Percentiles rank a stretch among this genome's conserved stretches.
Evolutionary conservation across 192 early-diverging fungal genomes (phyloP).

Genomic region (Umbelopsis sp.): DNA sequence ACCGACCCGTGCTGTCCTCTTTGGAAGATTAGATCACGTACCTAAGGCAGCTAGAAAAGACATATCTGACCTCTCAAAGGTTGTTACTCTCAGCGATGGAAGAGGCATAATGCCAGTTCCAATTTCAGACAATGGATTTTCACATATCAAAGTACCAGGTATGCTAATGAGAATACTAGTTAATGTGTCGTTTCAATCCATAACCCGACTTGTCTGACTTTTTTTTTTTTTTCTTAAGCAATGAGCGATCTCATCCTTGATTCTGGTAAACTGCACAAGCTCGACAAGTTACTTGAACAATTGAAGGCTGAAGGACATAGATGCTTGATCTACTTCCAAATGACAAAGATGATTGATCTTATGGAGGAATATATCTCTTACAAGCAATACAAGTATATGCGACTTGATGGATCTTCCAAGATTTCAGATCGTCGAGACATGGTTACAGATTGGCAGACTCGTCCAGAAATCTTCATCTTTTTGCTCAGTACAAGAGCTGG

Average conservation of each 20-base stretch:
- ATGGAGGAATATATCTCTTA: constrained; percentile 88
- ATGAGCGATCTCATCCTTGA: constrained; percentile 78
- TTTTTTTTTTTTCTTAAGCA: constrained; percentile 33
- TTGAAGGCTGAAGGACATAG: constrained; percentile 81
- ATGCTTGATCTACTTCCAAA: constrained; percentile 85
- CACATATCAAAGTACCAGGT: constrained; percentile 70
- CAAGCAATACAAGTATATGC: constrained; percentile 84
- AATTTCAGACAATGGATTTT: constrained; percentile 51
- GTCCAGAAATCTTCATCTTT: constrained; percentile 84
- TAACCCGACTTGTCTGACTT: background rate
- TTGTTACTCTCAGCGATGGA: constrained; percentile 25
- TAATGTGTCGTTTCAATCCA: no score
- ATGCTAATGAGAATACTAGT: background rate
- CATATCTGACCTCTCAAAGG: background rate
- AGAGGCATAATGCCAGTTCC: constrained; percentile 48
- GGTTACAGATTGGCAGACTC: constrained; percentile 93
- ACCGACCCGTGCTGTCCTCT: constrained; percentile 36
- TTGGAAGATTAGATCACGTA: constrained; percentile 40
- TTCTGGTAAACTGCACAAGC: constrained; percentile 74
- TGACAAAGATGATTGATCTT: constrained; percentile 87
- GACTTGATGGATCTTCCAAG: constrained; percentile 86
- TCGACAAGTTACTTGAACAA: constrained; percentile 70
- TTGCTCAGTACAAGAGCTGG: constrained; percentile 84
- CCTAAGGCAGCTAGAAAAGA: constrained; percentile 23
- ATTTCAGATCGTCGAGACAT: constrained; percentile 87